phyloP scores from a whole-genome alignment of 78 protist species.

The Protostelium mycophagum region DNA sequence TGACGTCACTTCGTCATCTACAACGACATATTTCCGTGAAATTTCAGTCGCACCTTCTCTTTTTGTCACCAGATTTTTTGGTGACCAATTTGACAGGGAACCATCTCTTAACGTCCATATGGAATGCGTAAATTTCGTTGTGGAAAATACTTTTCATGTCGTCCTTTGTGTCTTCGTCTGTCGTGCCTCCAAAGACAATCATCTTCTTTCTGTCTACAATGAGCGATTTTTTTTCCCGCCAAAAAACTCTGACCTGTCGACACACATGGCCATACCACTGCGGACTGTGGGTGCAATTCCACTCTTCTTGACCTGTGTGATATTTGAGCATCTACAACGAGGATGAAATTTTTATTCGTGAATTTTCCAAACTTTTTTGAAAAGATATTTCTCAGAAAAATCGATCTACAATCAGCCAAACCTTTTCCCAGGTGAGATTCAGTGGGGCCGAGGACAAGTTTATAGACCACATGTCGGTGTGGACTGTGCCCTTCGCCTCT shows the following conservation, averaged over 20 bases:
- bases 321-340: too few species aligned
- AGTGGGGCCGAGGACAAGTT: neutral
- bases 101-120: neutral
- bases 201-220: neutral
- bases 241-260: too few species aligned
- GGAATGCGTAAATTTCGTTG: neutral
- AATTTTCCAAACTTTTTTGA: too few species aligned
- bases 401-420: neutral
- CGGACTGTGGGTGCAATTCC: neutral
- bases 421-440: neutral
- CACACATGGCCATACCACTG: neutral
- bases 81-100: neutral
- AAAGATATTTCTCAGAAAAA: too few species aligned
- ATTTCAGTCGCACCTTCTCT: neutral
- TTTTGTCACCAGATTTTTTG: neutral
- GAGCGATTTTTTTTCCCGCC: too few species aligned
- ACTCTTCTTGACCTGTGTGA: neutral
- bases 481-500: neutral
- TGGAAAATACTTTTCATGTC: neutral
- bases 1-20: neutral
- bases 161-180: neutral
- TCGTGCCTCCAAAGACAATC: neutral
- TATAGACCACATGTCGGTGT: neutral
- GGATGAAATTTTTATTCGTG: too few species aligned
- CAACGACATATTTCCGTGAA: too few species aligned